A percentile compares a stretch with the other conserved stretches of the same genome.
Evolutionary conservation across 2,329 filamentous ascomycete genomes (phyloP).

Genomic region (Thielaviopsis punctulata): DNA sequence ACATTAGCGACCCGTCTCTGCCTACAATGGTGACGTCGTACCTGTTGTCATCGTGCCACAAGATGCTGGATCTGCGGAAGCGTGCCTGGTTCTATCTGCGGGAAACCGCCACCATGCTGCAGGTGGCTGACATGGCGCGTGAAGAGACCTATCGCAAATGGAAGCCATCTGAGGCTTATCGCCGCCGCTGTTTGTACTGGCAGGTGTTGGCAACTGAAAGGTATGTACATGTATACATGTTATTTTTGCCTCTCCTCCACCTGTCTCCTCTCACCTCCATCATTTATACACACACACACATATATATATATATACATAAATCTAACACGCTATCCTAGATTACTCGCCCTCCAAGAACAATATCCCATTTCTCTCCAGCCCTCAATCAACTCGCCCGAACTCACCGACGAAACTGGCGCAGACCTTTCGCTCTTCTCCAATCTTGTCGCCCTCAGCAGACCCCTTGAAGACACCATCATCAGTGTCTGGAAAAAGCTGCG

Average conservation of each 20-base stretch:
- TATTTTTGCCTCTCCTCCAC: not conserved
- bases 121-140: slow-evolving; percentile 42
- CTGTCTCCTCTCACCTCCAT: not conserved
- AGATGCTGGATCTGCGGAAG: slow-evolving; percentile 21
- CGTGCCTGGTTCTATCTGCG: slow-evolving; percentile 66
- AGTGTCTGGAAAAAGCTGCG: slow-evolving; percentile 39
- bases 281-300: not conserved
- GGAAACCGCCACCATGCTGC: slow-evolving; percentile 55
- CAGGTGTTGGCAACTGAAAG: slow-evolving; percentile 55
- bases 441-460: slow-evolving; percentile 45
- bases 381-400: slow-evolving; percentile 33
- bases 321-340: slow-evolving; percentile 21
- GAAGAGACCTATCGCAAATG: slow-evolving; percentile 42
- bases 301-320: not conserved
- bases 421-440: slow-evolving; percentile 18
- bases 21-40: slow-evolving; percentile 56
- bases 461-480: slow-evolving; percentile 33
- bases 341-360: slow-evolving; percentile 54
- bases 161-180: slow-evolving; percentile 41
- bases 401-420: slow-evolving; percentile 8
- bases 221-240: slow-evolving; percentile 29
- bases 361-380: slow-evolving; percentile 54
- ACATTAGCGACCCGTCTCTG: slow-evolving; percentile 36
- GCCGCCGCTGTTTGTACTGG: slow-evolving; percentile 54
- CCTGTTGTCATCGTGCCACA: slow-evolving; percentile 56